phyloP scores from a whole-genome alignment of 2,329 filamentous ascomycete species.

The Penicillium griseofulvum region DNA sequence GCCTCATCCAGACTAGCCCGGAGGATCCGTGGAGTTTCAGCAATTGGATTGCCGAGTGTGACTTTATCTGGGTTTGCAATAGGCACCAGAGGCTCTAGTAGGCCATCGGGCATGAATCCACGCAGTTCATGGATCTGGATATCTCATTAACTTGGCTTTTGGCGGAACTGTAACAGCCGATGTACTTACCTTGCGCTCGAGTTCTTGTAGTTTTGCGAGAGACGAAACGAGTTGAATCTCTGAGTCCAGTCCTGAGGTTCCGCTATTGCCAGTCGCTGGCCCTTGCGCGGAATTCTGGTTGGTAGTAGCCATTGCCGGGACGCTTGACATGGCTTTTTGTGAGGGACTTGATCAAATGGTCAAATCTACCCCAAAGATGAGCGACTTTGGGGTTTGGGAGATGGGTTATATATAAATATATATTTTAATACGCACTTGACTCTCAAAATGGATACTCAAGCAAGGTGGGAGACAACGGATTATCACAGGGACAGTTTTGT shows the following conservation, averaged over 20 bases:
- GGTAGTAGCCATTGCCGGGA: background rate
- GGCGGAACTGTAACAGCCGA: background rate
- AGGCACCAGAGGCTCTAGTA: conserved; percentile 41
- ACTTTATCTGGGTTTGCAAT: conserved; percentile 34
- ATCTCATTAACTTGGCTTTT: conserved; percentile 7
- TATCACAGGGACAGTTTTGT: background rate
- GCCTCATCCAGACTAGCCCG: conserved; percentile 36
- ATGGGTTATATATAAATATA: background rate
- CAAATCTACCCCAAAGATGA: background rate
- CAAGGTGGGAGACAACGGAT: background rate
- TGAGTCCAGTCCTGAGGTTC: conserved; percentile 20
- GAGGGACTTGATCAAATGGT: background rate
- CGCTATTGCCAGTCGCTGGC: background rate
- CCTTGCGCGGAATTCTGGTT: conserved; percentile 2
- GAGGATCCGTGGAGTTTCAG: conserved; percentile 37
- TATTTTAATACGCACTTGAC: background rate
- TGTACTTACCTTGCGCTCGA: conserved; percentile 33
- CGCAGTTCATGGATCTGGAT: conserved; percentile 44
- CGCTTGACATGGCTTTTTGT: background rate
- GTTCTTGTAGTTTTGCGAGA: conserved; percentile 40
- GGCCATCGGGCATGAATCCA: conserved; percentile 40
- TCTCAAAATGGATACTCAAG: background rate
- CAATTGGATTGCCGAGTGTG: conserved; percentile 16
- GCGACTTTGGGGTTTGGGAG: background rate
- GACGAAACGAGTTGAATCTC: conserved; percentile 42